phyloP scores from a whole-genome alignment of 2,329 filamentous ascomycete genomes.

The Sporothrix variecibatus region DNA sequence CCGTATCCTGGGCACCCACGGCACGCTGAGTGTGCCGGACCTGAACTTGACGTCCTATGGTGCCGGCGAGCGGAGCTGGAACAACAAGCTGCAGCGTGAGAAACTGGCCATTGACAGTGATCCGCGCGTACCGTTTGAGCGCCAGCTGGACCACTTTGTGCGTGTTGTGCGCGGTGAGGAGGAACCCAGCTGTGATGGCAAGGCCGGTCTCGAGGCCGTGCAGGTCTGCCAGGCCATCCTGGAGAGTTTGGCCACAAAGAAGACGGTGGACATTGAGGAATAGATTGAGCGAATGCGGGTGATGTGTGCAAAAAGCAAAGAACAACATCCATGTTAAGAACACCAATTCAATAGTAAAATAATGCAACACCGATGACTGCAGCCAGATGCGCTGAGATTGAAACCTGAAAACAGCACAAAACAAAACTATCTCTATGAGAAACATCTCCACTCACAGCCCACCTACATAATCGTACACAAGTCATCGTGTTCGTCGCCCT shows the following conservation, averaged over 20 bases:
- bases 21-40: constrained; percentile 30
- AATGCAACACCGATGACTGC: neutral
- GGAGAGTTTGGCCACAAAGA: neutral
- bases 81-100: neutral
- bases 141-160: constrained; percentile 20
- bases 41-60: constrained; percentile 26
- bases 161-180: constrained; percentile 12
- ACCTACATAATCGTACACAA: neutral
- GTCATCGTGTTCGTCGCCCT: neutral
- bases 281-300: neutral
- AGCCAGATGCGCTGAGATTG: too few species aligned
- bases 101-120: constrained; percentile 26
- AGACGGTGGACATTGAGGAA: constrained; percentile 6
- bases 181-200: neutral
- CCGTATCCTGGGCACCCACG: constrained; percentile 42
- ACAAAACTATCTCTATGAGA: too few species aligned
- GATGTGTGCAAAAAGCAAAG: neutral
- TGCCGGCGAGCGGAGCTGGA: neutral
- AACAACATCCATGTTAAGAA: too few species aligned
- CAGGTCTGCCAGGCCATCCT: constrained; percentile 5
- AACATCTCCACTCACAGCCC: neutral
- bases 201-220: constrained; percentile 2
- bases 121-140: constrained; percentile 37
- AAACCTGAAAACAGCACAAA: too few species aligned
- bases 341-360: neutral